Evolutionary conservation across 2,329 filamentous ascomycete species (phyloP).

Genomic region (Aspergillus versicolor): DNA sequence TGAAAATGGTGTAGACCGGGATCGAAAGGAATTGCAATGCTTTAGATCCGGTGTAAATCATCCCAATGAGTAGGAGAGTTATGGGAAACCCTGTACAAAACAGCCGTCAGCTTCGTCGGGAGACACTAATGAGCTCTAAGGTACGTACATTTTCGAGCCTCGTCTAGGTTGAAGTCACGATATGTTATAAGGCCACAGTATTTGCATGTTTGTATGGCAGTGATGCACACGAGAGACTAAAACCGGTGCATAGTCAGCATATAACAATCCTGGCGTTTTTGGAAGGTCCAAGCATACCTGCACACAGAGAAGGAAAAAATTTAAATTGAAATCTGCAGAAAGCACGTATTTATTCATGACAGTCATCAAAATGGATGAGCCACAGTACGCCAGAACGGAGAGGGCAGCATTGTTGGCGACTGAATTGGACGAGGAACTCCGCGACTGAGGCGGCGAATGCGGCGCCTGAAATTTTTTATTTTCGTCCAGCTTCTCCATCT

Average conservation of each 20-base stretch:
- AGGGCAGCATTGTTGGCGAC: slow-evolving; percentile 74
- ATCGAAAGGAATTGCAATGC: slow-evolving; percentile 95
- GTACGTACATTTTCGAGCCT: slow-evolving; percentile 83
- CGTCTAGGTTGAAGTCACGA: slow-evolving; percentile 78
- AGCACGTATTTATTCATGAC: slow-evolving; percentile 99
- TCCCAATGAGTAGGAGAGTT: slow-evolving; percentile 90
- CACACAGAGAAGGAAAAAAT: slow-evolving; percentile 89
- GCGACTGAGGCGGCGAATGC: slow-evolving; percentile 37
- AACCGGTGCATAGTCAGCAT: not conserved
- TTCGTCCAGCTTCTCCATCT: slow-evolving; percentile 62
- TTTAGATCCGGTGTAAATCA: slow-evolving; percentile 98
- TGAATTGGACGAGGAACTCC: slow-evolving; percentile 39
- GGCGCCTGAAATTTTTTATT: slow-evolving; percentile 48
- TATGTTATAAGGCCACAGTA: slow-evolving; percentile 78
- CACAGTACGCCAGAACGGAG: slow-evolving; percentile 86
- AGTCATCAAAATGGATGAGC: slow-evolving; percentile 98
- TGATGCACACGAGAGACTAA: slow-evolving; percentile 84
- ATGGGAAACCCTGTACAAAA: slow-evolving; percentile 79
- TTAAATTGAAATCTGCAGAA: slow-evolving; percentile 87
- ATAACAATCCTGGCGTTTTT: not conserved
- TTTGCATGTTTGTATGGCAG: slow-evolving; percentile 81
- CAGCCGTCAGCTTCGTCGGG: slow-evolving; percentile 6
- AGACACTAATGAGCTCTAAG: not conserved
- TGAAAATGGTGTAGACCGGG: slow-evolving; percentile 99
- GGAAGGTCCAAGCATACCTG: slow-evolving; percentile 64